Base-by-base conservation (phyloP, 768 basidiomycete species). In the Pleurotus citrinopileatus region DNA sequence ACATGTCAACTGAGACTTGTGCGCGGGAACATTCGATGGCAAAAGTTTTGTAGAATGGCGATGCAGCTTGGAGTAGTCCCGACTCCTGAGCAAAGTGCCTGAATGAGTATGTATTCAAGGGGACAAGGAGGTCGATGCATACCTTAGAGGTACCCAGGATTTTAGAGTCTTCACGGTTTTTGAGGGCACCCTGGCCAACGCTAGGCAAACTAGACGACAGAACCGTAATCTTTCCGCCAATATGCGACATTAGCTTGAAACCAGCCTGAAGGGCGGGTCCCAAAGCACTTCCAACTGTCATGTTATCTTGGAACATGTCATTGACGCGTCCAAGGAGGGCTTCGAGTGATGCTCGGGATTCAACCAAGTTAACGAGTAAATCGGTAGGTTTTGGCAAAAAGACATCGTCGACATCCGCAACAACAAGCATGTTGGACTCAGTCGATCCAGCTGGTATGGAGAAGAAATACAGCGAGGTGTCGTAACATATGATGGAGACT, bases 1-100 rank as follows among this genome's bases (percentile, higher is more conserved):
- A 98, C 96, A 99, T 98, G 68, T 98, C 96, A 55, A 98, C 96
- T 0, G 94, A 93, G 42, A 99, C 92, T 69, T 98, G 97, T 3
- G 91, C 87, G 55, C 95, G 85, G 10, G 96, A 98, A 67, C 96
- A 98, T 61, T 98, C 97, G 63, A 98, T 99, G 15, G 97, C 94
- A 60, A 98, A 98, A 0, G 91, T 93, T 77, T 99, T 99, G 79
- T 98, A 98, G 76, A 96, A 99, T 3, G 89, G 82, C 15, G 88
- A 89, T 0, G 91, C 94, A n/a, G 97, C 81, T 76, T 95, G 94
- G 28, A 99, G 81, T 10, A 99, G 76, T 13, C 84, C 83, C 10
- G 93, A 95, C 78, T 99, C 97, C 87, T 94, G 59, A 4, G 27
- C 3, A 42, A 4, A 28, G 55, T 19, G 13, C 9, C 25, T 29